A percentile compares a stretch with the other conserved stretches of the same genome.
Conservation (phyloP, 345 rosid genomes). For the Theobroma cacao region DNA sequence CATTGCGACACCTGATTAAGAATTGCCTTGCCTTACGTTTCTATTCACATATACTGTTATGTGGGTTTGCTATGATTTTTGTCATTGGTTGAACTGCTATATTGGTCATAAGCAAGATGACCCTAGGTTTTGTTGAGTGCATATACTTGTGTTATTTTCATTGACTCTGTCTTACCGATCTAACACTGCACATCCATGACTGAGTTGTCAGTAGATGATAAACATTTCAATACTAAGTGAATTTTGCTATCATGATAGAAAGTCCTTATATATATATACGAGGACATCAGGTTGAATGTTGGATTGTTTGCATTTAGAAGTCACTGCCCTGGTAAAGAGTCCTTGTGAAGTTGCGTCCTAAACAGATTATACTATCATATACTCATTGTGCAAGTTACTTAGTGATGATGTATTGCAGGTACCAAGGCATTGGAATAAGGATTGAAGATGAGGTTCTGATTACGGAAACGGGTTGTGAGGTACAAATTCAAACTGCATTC, state of each 20-base stretch:
- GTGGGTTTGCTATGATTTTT: neutral
- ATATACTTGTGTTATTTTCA: neutral
- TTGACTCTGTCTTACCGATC: neutral
- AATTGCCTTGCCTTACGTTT: neutral
- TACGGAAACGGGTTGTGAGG: slow-evolving; percentile 89
- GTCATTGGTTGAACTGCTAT: neutral
- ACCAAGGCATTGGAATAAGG: slow-evolving; percentile 81
- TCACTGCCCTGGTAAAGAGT: neutral
- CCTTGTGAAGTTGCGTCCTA: neutral
- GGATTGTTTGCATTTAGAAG: neutral
- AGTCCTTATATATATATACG: neutral
- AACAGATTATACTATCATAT: neutral
- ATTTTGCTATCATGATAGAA: neutral
- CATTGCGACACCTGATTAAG: neutral
- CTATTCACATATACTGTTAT: neutral
- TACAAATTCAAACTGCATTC: slow-evolving; percentile 19
- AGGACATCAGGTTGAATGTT: neutral
- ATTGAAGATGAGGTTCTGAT: slow-evolving; percentile 96
- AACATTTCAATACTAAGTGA: neutral
- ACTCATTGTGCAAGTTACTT: neutral
- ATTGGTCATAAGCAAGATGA: neutral
- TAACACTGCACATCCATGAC: neutral
- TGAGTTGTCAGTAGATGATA: neutral
- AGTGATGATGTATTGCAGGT: slow-evolving; percentile 40
- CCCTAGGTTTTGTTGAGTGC: neutral